Evolutionary conservation across 768 basidiomycete species (phyloP), one percentile per base, ranked within the genome.

Genomic region (Tulasnella sp.): DNA sequence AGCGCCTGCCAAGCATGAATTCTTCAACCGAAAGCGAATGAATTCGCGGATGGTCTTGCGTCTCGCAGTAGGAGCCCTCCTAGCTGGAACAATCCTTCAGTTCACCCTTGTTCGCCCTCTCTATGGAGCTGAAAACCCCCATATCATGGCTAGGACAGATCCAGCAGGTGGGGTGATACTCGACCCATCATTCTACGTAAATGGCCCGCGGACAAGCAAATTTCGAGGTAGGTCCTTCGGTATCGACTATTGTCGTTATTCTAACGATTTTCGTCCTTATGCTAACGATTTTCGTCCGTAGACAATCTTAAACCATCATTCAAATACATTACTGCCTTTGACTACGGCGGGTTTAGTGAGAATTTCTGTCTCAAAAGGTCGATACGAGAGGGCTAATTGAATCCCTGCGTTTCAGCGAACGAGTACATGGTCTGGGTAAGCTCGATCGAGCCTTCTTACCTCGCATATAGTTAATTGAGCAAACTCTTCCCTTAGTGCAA

Each of bases 301-400:
- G 64, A 69, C 16, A 69, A 69, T 69, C 64, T 69, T 3, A 69
- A 69, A 28, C 31, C 31, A 37, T 69, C 64, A 31, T 69, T 69
- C 12, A 69, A 69, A 37, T 69, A 69, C 28, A 69, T 69, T 12
- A 69, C 64, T 11, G 64, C 64, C 64, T 69, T 69, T 37, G 28
- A 69, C 64, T 69, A 69, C 16, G 64, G 64, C 34, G 64, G 64
- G 9, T 69, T 69, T 37, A 69, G 64, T 69, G 64, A 69, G 64
- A 16, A 37, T 69, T 34, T 31, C 18, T 2, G 18, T 28, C 31
- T 60, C 58, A 60, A 37, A 20, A 37, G 37, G 24, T 20, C 16
- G 64, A 7, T 18, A 69, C 5, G 11, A 69, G 0, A 34, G 20
- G 64, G 14, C 28, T 69, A 37, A 69, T 28, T 60, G 58, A 60